Conservation (phyloP, 768 basidiomycete species). For the Megacollybia marginata region DNA sequence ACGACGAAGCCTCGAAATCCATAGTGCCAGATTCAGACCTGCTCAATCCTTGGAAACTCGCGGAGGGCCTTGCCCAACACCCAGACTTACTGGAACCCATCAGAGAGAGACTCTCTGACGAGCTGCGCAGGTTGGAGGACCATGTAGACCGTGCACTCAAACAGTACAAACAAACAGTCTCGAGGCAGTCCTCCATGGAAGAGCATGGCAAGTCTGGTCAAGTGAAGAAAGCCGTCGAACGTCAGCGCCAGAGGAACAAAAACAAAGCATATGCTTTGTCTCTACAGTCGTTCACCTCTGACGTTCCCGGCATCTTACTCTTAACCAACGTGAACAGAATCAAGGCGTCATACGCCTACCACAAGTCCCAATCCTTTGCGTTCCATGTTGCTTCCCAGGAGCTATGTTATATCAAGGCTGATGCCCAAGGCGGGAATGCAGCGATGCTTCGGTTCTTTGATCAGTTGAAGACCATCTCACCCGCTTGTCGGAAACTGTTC, state of each 20-base stretch:
- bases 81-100: constrained; percentile 3
- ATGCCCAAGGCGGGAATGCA: constrained; percentile 8
- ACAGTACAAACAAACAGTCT: background rate
- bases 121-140: constrained; percentile 29
- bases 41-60: constrained; percentile 26
- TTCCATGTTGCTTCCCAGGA: constrained; percentile 47
- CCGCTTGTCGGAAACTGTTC: too few relatives aligned
- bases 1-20: constrained; percentile 15
- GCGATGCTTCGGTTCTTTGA: too few relatives aligned
- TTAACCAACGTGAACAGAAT: constrained; percentile 20
- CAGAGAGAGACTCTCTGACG: constrained; percentile 15
- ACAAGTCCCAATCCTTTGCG: constrained; percentile 27
- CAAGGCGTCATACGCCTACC: constrained; percentile 55
- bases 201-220: background rate
- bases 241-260: too few relatives aligned
- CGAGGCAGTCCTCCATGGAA: background rate
- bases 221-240: background rate
- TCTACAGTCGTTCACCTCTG: background rate
- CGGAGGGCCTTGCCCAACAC: constrained; percentile 5
- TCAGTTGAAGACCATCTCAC: too few relatives aligned
- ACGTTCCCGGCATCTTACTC: background rate
- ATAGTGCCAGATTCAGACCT: constrained; percentile 25
- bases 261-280: background rate
- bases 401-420: constrained; percentile 51
- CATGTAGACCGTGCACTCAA: constrained; percentile 14